Percentiles rank a stretch among this genome's conserved stretches.
phyloP scores from a whole-genome alignment of 1,284 basidiomycete genomes.

The Ustilago curta region DNA sequence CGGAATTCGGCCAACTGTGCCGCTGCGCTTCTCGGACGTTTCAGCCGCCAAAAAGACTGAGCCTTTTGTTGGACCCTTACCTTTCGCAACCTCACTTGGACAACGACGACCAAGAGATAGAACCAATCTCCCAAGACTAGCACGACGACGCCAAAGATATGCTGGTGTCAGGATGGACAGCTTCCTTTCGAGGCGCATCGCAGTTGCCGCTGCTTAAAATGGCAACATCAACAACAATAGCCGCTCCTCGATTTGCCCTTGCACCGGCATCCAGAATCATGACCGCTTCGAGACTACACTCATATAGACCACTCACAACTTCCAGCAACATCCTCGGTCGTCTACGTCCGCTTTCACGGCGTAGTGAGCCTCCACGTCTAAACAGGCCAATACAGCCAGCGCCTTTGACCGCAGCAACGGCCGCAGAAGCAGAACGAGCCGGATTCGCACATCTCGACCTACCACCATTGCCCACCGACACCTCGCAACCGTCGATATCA shows the following conservation, averaged over 20 bases:
- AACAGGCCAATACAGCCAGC: background rate
- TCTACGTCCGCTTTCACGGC: background rate
- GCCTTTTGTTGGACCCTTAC: too few relatives aligned
- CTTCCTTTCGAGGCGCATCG: slow-evolving; percentile 6
- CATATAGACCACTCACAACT: background rate
- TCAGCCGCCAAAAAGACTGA: background rate
- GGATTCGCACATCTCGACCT: background rate
- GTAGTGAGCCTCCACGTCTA: background rate
- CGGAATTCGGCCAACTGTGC: slow-evolving; percentile 1
- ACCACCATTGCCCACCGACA: slow-evolving; percentile 1
- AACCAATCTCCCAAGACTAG: background rate
- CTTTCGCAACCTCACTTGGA: too few relatives aligned
- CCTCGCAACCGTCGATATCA: slow-evolving; percentile 23
- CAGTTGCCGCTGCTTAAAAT: background rate
- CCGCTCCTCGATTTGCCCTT: background rate
- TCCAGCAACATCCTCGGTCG: background rate
- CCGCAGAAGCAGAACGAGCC: slow-evolving; percentile 3
- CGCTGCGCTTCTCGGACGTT: slow-evolving; percentile 6
- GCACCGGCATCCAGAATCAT: background rate
- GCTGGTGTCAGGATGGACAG: slow-evolving; percentile 14
- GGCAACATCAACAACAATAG: background rate
- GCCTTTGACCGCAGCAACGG: background rate
- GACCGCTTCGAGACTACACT: background rate
- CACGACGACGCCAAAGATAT: background rate
- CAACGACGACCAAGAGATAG: background rate